A percentile compares a stretch with the other conserved stretches of the same genome.
Evolutionary conservation across 2,329 filamentous ascomycete species (phyloP).

Genomic region (Penicillium sp.): DNA sequence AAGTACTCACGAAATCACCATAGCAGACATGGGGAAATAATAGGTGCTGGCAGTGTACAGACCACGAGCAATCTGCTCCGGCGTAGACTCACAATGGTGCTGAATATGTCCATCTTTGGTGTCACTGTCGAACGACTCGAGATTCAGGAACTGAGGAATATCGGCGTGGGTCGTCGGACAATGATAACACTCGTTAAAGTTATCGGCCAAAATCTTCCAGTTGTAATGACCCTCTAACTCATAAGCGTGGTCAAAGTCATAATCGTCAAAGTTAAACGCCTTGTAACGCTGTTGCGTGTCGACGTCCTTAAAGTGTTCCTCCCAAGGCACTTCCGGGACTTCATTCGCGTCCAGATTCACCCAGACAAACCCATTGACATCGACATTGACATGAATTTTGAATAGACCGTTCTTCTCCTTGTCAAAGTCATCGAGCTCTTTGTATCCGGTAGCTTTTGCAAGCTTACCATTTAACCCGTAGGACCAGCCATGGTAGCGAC

Average conservation of each 20-base stretch:
- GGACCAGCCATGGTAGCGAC: constrained; percentile 22
- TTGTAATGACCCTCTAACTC: constrained; percentile 21
- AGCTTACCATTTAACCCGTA: constrained; percentile 24
- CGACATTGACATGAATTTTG: constrained; percentile 19
- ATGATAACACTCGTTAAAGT: constrained; percentile 54
- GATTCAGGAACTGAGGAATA: constrained; percentile 52
- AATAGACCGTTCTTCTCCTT: constrained; percentile 20
- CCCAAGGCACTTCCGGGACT: constrained; percentile 18
- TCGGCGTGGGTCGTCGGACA: constrained; percentile 56
- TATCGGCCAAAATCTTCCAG: constrained; percentile 23
- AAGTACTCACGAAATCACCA: constrained; percentile 29
- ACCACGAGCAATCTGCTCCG: constrained; percentile 46
- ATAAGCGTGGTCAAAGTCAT: constrained; percentile 19
- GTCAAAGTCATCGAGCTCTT: constrained; percentile 14
- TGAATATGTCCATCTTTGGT: constrained; percentile 47
- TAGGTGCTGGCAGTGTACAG: constrained; percentile 37
- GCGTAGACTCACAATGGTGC: constrained; percentile 46
- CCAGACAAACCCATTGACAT: constrained; percentile 22
- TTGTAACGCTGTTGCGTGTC: constrained; percentile 21
- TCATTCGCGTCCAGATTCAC: constrained; percentile 22
- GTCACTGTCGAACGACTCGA: constrained; percentile 51
- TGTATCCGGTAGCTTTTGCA: constrained; percentile 18
- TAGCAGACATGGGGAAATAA: constrained; percentile 29
- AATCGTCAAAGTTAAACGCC: constrained; percentile 19
- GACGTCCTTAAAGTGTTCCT: constrained; percentile 19